phyloP scores from a whole-genome alignment of 371 early-diverging fungal genomes.

The Mortierella sp. region DNA sequence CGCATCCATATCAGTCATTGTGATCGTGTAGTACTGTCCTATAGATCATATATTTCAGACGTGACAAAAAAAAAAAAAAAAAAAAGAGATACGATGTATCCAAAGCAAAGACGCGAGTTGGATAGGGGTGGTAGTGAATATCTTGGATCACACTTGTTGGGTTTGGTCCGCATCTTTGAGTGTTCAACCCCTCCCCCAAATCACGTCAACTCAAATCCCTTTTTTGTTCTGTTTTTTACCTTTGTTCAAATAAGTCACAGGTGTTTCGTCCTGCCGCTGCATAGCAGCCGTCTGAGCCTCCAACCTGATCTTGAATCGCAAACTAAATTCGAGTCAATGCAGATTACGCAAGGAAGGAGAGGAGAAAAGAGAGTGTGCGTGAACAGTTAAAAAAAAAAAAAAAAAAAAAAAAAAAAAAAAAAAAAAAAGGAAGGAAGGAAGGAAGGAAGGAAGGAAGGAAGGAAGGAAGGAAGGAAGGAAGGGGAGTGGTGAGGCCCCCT shows the following conservation, averaged over 20 bases:
- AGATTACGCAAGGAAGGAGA: neutral
- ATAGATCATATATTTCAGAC: no score
- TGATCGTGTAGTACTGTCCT: slow-evolving; percentile 68
- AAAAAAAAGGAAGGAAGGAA: neutral
- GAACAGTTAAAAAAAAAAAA: neutral
- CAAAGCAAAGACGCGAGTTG: neutral
- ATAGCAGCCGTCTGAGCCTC: slow-evolving; percentile 67
- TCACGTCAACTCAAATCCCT: neutral
- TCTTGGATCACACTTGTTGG: no score
- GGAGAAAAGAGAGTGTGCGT: neutral
- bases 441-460: neutral
- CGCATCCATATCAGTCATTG: slow-evolving; percentile 59
- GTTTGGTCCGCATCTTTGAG: neutral
- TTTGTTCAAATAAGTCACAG: slow-evolving; percentile 74
- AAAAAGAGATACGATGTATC: neutral
- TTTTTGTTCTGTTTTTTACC: slow-evolving; percentile 41
- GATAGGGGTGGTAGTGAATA: no score
- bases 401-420: neutral
- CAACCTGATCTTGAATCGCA: slow-evolving; percentile 51
- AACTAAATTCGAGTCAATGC: slow-evolving; percentile 12
- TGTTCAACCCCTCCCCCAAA: neutral
- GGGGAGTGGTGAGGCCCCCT: neutral
- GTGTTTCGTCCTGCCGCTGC: slow-evolving; percentile 61
- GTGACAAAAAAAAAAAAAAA: slow-evolving; percentile 3
- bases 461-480: neutral